Percentiles rank a stretch among this genome's conserved stretches.
Evolutionary conservation across 2,329 filamentous ascomycete genomes (phyloP).

Genomic region (Stachybotrys chlorohalonatus): DNA sequence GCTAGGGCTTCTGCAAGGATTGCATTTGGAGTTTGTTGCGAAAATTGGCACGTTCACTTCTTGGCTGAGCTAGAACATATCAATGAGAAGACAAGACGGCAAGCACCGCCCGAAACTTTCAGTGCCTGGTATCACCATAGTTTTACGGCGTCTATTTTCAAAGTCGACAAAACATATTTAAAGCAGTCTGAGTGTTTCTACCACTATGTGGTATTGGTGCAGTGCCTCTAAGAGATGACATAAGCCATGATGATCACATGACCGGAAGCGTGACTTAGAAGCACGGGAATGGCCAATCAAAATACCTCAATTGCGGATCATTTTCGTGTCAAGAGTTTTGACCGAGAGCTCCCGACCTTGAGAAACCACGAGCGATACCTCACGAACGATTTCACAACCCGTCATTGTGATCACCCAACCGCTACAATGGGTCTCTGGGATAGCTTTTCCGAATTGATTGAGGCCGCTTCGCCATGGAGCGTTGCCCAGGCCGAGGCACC

Average conservation of each 20-base stretch:
- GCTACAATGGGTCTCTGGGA: constrained; percentile 60
- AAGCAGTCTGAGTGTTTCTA: too few relatives aligned
- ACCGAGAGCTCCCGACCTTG: constrained; percentile 33
- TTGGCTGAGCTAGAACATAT: too few relatives aligned
- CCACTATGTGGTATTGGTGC: too few relatives aligned
- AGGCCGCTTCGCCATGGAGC: constrained; percentile 57
- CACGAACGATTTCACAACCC: constrained; percentile 27
- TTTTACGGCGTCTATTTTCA: too few relatives aligned
- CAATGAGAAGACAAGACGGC: too few relatives aligned
- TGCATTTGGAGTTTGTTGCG: too few relatives aligned
- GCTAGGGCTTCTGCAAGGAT: too few relatives aligned
- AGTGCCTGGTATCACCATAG: too few relatives aligned
- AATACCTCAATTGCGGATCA: constrained; percentile 39
- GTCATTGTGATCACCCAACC: constrained; percentile 29
- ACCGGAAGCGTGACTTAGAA: constrained; percentile 6
- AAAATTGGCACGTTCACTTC: too few relatives aligned
- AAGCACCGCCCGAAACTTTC: too few relatives aligned
- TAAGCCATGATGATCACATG: constrained; percentile 11
- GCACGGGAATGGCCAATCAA: constrained; percentile 31
- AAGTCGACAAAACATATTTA: too few relatives aligned
- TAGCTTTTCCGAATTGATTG: constrained; percentile 52
- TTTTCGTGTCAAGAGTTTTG: constrained; percentile 29
- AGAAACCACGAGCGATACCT: constrained; percentile 23
- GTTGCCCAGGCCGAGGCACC: constrained; percentile 58
- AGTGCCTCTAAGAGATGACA: background rate